Evolutionary conservation across 2,329 filamentous ascomycete genomes (phyloP), one percentile per base, ranked within the genome.

Genomic region (Penicillium sp.): DNA sequence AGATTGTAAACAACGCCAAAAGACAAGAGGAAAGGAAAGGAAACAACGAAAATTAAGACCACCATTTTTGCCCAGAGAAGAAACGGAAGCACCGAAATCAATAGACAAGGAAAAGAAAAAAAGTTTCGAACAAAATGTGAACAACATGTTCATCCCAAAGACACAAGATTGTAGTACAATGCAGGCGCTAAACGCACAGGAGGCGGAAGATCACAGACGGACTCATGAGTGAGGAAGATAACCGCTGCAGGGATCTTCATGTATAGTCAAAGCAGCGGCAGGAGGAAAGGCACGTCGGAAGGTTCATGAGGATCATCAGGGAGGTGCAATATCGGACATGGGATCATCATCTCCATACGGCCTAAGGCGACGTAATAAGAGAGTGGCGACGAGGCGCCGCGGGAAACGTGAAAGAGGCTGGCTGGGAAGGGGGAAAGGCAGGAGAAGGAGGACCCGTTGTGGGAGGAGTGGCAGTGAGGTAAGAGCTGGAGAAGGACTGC

Each of bases 361-460:
- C 39, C 39, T 45, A 63, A 27, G 60, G 56, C 22, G 64, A 64
- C 11, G 57, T 59, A 34, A 61, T 60, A 40, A 63, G 36, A 38
- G 67, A 69, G 37, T 55, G 61, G 14, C 61, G 63, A 41, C 65
- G 64, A 13, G 47, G 31, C 28, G 62, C 67, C 12, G 52, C 25
- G 3, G 63, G 50, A 22, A 58, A 61, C 30, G 62, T 55, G 35
- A 65, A 68, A 0, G 64, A 60, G 9, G 61, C 55, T 11, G 41
- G 16, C 10, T 58, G 59, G 1, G 59, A 59, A 10, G 56, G 58
- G 11, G 58, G 55, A 36, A 68, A 70, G 14, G 65, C 58, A 8
- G 69, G 68, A 7, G 68, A 71, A 12, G 69, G 64, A 19, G 69
- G 68, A 3, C 64, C 63, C 1, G 68, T 70, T 40, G 59, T 58